Base-by-base conservation (phyloP, 495 filamentous ascomycete genomes). In the Achaetomiella virescens region DNA sequence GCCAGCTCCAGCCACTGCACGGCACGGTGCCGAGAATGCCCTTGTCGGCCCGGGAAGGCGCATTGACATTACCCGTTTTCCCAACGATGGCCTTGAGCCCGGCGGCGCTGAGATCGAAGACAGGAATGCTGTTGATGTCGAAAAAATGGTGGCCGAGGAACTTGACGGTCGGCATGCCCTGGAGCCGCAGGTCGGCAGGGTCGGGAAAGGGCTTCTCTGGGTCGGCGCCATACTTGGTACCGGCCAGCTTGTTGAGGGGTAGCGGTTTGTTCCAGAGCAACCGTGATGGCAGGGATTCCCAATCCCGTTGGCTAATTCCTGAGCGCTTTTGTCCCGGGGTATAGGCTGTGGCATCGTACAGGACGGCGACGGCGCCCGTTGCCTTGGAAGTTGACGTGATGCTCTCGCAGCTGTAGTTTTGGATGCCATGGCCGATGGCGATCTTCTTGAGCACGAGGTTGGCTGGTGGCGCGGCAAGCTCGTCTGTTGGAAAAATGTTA, bases 371-470 rank as follows among this genome's bases (percentile, higher is more conserved):
- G 24, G 87, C 87, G 22, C 87, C 87, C 36, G 69, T 65, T 24
- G 79, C 66, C 1, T 59, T 54, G 4, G 79, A 69, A 14, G 58
- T 41, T 17, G 57, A 46, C 15, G 48, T 20, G 7, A 37, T 29
- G 49, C 58, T 17, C 14, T 61, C 51, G 66, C 87, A 91, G 24
- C 81, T 86, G 74, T 91, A 91, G 74, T 91, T 91, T 62, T 91
- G 87, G 57, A 85, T 83, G 50, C 87, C 87, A 31, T 83, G 83
- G 60, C 86, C 87, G 50, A 90, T 55, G 50, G 78, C 81, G 60
- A 90, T 76, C 65, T 81, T 78, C 67, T 81, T 79, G 52, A 90
- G 75, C 12, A 64, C 69, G 35, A 81, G 57, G 51, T 67, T 68
- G 11, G 69, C 31, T 11, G 70, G 66, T 4, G 84, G 82, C 0